phyloP scores from a whole-genome alignment of 352 stramenopile genomes.

The Phytophthora cactorum region DNA sequence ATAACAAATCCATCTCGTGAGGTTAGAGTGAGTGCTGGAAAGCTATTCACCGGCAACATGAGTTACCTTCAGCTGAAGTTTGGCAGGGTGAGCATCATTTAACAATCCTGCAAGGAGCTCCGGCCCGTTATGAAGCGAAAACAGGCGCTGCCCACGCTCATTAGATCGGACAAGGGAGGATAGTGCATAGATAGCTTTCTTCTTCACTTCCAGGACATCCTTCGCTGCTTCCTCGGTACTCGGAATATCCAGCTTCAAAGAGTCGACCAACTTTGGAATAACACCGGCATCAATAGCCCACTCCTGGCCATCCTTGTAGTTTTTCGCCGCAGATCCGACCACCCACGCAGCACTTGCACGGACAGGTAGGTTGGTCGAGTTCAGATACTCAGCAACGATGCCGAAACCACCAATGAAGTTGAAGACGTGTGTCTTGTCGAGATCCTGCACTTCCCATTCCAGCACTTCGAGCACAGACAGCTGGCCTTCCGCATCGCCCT shows the following conservation, averaged over 20 bases:
- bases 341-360: conserved; percentile 72
- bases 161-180: conserved; percentile 77
- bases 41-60: conserved; percentile 4
- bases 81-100: conserved; percentile 43
- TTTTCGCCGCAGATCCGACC: conserved; percentile 79
- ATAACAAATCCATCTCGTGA: conserved; percentile 1
- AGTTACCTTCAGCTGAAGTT: conserved; percentile 73
- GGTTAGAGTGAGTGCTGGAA: conserved; percentile 6
- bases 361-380: conserved; percentile 69
- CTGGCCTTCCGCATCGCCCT: conserved; percentile 51
- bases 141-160: conserved; percentile 69
- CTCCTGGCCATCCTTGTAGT: conserved; percentile 83
- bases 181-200: conserved; percentile 84
- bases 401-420: conserved; percentile 86
- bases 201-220: conserved; percentile 75
- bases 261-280: conserved; percentile 71
- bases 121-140: conserved; percentile 54
- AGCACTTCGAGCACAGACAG: conserved; percentile 69
- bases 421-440: conserved; percentile 89
- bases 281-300: conserved; percentile 81
- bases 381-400: conserved; percentile 74
- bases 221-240: conserved; percentile 25
- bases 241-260: conserved; percentile 47
- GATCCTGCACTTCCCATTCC: conserved; percentile 89
- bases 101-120: conserved; percentile 51